phyloP scores from a whole-genome alignment of 805 yeast genomes.

The Yamadazyma tumulicola region DNA sequence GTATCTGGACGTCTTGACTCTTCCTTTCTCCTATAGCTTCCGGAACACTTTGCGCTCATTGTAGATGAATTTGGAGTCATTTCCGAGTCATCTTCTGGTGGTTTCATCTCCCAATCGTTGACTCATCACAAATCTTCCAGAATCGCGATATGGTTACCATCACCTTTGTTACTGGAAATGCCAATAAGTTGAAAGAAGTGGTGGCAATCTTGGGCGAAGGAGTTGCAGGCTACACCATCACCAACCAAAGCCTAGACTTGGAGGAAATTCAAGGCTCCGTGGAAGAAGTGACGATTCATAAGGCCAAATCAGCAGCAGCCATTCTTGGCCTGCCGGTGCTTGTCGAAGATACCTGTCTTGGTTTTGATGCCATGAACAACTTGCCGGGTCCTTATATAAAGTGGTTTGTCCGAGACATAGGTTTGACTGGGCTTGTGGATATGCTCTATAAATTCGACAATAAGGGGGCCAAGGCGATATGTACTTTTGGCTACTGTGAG shows the following conservation, averaged over 20 bases:
- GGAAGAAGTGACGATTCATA: constrained; percentile 75
- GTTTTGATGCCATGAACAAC: constrained; percentile 70
- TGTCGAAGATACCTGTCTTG: constrained; percentile 93
- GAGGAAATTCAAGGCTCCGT: constrained; percentile 90
- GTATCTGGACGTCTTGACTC: too few relatives aligned
- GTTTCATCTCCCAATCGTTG: too few relatives aligned
- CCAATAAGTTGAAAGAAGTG: constrained; percentile 84
- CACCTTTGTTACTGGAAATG: constrained; percentile 84
- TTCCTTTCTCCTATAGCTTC: too few relatives aligned
- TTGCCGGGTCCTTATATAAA: constrained; percentile 94
- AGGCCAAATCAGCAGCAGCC: constrained; percentile 70
- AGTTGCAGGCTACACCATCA: constrained; percentile 51
- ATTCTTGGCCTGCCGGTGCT: constrained; percentile 73
- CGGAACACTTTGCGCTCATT: too few relatives aligned
- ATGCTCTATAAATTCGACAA: constrained; percentile 79
- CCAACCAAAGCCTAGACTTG: constrained; percentile 69
- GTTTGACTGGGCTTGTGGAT: constrained; percentile 71
- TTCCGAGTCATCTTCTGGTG: too few relatives aligned
- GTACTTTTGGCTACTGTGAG: constrained; percentile 89
- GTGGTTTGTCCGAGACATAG: constrained; percentile 82
- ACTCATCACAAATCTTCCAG: too few relatives aligned
- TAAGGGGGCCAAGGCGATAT: constrained; percentile 81
- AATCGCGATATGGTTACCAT: constrained; percentile 29
- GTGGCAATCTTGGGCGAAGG: constrained; percentile 58
- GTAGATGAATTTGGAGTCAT: too few relatives aligned